Evolutionary conservation across 768 basidiomycete genomes (phyloP), one percentile per base, ranked within the genome.

Genomic region (Mycena rosella): DNA sequence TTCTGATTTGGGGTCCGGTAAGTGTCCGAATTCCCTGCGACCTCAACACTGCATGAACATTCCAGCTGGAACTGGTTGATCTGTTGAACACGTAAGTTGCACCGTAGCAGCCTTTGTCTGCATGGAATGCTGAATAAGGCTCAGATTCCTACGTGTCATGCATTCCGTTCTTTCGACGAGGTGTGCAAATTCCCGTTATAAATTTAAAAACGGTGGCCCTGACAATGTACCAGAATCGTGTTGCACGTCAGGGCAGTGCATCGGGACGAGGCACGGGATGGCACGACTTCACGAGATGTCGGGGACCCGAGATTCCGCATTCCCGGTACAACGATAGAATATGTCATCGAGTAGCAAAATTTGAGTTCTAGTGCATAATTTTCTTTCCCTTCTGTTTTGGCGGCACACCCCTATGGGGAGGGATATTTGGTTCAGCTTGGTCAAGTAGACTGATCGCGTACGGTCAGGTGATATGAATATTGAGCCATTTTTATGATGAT

Each of bases 111-210:
- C 14, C 3, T 26, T 27, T 40, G 1, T 11, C 2, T 40, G 38
- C 5, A 2, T 27, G 22, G 2, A 18, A 26, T 40, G 11, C 22
- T 32, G 26, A 53, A 38, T 3, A 9, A 15, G 15, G 8, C 14
- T 14, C 54, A 75, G 74, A 14, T 75, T 76, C 51, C 73, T 75
- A 24, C 67, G 75, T 8, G 75, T 76, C 11, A 74, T 73, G 68
- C 75, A 76, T 36, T 72, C 65, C 42, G 40, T 61, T n/a, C 51
- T 51, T 10, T 59, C 57, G 29, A 59, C 57, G 3, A 32, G 54
- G 20, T 34, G 20, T 40, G n/a, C n/a, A n/a, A n/a, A n/a, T n/a
- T n/a, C n/a, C n/a, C n/a, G n/a, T n/a, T n/a, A n/a, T n/a, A n/a
- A n/a, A n/a, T n/a, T n/a, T n/a, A n/a, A 38, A 17, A 38, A 38